phyloP scores from a whole-genome alignment of 2,329 filamentous ascomycete genomes.

The Aspergillus unguis region DNA sequence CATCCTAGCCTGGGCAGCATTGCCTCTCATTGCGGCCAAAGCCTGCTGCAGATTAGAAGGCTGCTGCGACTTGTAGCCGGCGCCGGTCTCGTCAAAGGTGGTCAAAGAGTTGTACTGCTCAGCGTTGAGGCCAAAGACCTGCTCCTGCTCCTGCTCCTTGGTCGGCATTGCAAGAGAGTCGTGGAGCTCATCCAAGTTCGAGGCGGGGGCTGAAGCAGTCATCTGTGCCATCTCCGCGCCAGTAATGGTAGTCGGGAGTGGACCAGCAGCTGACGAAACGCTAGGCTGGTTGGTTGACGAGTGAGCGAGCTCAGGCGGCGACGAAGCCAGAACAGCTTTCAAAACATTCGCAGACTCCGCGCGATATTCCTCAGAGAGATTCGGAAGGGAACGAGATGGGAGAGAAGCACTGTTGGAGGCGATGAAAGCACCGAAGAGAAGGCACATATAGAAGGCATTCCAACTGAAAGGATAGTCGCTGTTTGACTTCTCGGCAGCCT shows the following conservation, averaged over 20 bases:
- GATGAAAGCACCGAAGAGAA: conserved; percentile 94
- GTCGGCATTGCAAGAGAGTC: conserved; percentile 70
- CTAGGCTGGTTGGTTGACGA: conserved; percentile 43
- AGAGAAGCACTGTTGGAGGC: conserved; percentile 74
- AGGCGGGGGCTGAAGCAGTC: conserved; percentile 28
- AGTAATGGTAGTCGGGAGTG: conserved; percentile 34
- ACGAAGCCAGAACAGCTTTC: conserved; percentile 45
- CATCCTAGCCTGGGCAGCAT: conserved; percentile 60
- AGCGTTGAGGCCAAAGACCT: conserved; percentile 80
- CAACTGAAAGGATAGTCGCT: conserved; percentile 66
- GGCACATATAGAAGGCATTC: conserved; percentile 83
- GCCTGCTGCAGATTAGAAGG: conserved; percentile 56
- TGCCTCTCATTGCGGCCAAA: conserved; percentile 71
- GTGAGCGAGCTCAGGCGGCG: conserved; percentile 48
- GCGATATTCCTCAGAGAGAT: conserved; percentile 47
- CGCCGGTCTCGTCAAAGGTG: conserved; percentile 57
- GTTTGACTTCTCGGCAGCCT: conserved; percentile 43
- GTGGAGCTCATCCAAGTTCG: conserved; percentile 61
- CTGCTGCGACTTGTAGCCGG: conserved; percentile 38
- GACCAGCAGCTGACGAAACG: conserved; percentile 23
- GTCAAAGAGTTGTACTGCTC: conserved; percentile 86
- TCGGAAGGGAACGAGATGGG: conserved; percentile 54
- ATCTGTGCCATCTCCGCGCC: conserved; percentile 41
- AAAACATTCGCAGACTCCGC: conserved; percentile 48
- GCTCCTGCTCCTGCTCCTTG: conserved; percentile 81